Conservation (phyloP, 2,329 filamentous ascomycete species). For the Teratosphaeriaceae sp. region DNA sequence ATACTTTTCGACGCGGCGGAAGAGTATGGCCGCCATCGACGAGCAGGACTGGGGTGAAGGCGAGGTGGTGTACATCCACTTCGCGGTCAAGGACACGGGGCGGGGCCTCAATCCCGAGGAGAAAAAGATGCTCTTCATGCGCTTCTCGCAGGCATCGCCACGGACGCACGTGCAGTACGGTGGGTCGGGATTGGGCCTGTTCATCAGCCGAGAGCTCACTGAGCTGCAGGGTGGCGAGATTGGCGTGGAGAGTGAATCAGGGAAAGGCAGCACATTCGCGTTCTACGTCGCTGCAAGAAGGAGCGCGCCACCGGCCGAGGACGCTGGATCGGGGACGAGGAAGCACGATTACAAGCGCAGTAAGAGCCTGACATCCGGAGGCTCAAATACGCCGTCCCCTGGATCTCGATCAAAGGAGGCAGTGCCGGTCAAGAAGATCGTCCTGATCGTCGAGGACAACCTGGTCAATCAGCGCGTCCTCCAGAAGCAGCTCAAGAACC, state of each 20-base stretch:
- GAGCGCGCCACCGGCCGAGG: slow-evolving; percentile 33
- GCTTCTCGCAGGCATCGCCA: slow-evolving; percentile 71
- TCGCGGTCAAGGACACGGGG: slow-evolving; percentile 72
- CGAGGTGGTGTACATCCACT: slow-evolving; percentile 58
- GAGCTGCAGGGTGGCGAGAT: slow-evolving; percentile 77
- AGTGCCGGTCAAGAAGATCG: slow-evolving; percentile 15
- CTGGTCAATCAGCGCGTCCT: slow-evolving; percentile 44
- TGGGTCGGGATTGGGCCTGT: slow-evolving; percentile 70
- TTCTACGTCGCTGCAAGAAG: slow-evolving; percentile 68
- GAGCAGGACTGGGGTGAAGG: slow-evolving; percentile 64
- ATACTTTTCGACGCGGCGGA: slow-evolving; percentile 54
- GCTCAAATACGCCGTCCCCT: background rate
- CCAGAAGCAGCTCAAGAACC: slow-evolving; percentile 43
- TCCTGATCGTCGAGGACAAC: slow-evolving; percentile 40
- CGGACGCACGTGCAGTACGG: slow-evolving; percentile 73
- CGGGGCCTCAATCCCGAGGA: slow-evolving; percentile 60
- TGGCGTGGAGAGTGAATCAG: slow-evolving; percentile 61
- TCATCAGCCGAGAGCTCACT: slow-evolving; percentile 72
- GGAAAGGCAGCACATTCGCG: slow-evolving; percentile 65
- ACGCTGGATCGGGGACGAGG: slow-evolving; percentile 9
- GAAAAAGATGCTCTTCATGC: slow-evolving; percentile 67
- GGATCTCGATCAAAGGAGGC: background rate
- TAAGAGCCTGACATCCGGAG: background rate
- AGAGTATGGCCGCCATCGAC: slow-evolving; percentile 41
- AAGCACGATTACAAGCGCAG: background rate